Conservation (phyloP, 2,329 filamentous ascomycete genomes). For the Ascochyta clinopodiicola region DNA sequence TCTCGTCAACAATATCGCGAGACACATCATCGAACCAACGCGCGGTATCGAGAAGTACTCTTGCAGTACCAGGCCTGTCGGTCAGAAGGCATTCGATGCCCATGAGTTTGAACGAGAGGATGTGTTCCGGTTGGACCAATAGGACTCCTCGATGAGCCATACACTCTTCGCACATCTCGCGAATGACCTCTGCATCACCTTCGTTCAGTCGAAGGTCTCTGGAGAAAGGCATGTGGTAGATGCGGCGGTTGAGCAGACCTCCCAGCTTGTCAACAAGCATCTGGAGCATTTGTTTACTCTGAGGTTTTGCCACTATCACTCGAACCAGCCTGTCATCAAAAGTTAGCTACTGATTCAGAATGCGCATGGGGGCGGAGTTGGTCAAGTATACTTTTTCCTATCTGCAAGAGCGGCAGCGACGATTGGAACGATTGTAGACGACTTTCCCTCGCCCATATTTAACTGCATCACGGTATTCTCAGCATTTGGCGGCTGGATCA, state of each 20-base stretch:
- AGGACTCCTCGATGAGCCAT: slow-evolving; percentile 61
- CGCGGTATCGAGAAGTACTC: slow-evolving; percentile 51
- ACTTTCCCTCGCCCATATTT: slow-evolving; percentile 48
- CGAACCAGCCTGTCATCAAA: slow-evolving; percentile 55
- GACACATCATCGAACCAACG: slow-evolving; percentile 53
- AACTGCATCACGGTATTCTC: slow-evolving; percentile 42
- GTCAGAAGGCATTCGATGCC: slow-evolving; percentile 58
- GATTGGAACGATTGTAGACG: slow-evolving; percentile 40
- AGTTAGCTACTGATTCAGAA: not conserved
- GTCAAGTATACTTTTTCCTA: slow-evolving; percentile 35
- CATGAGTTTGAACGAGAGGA: slow-evolving; percentile 69
- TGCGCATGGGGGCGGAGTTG: too few relatives aligned
- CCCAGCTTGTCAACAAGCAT: slow-evolving; percentile 63
- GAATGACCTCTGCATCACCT: slow-evolving; percentile 47
- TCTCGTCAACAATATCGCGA: slow-evolving; percentile 69
- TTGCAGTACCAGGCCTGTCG: slow-evolving; percentile 38
- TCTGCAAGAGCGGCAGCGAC: slow-evolving; percentile 57
- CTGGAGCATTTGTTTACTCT: slow-evolving; percentile 67
- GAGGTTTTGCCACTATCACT: slow-evolving; percentile 67
- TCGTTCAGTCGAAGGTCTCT: slow-evolving; percentile 52
- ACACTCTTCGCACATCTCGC: slow-evolving; percentile 54
- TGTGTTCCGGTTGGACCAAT: slow-evolving; percentile 68
- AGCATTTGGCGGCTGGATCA: slow-evolving; percentile 51
- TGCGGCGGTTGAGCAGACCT: slow-evolving; percentile 60
- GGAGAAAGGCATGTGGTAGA: slow-evolving; percentile 67